Base-by-base conservation (phyloP, 345 rosid species). In the Boechera divaricarpa region DNA sequence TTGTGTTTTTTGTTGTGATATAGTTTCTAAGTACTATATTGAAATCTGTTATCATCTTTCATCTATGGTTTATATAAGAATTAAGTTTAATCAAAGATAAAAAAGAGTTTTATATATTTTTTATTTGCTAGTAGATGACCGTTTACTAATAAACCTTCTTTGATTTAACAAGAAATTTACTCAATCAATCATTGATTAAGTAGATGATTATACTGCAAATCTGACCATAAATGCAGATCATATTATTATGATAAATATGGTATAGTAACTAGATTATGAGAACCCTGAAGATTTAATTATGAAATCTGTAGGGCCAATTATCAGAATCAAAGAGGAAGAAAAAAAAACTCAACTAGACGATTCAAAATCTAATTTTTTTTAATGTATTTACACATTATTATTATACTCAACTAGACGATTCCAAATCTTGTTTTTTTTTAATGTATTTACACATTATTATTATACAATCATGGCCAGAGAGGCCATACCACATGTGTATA, bases 401-500 rank as follows among this genome's bases (percentile, higher is more conserved):
- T 55, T 56, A 77, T 77, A 10, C n/a, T 13, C 45, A 61, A 21
- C 35, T 45, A 33, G 53, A 52, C 33, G 42, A 63, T 63, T 62
- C 32, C 59, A 54, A 70, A 70, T 54, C 13, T 63, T 0, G 16
- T 4, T 9, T 54, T 47, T 15, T 38, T 39, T 7, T 5, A 57
- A 36, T 36, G 45, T 64, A 57, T 64, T 4, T 35, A 45, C 15
- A 65, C 48, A 65, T 78, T 57, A 72, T 21, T 57, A 72, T 56
- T 49, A 78, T 78, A 78, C 47, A 72, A 72, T 65, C 70, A 71
- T 77, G 81, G 81, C 81, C 81, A 77, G 81, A 36, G 67, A 65
- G 77, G 81, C 77, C 72, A 77, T 57, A 72, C 48, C 81, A 77
- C 77, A 70, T 77, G 81, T 78, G 68, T 72, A 72, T 31, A 72